Percentiles rank a stretch among this genome's conserved stretches.
These are phyloP conservation scores for Podospora conica DNA, from an alignment of 495 filamentous ascomycete genomes.

Conservation along the genomic window DNA sequence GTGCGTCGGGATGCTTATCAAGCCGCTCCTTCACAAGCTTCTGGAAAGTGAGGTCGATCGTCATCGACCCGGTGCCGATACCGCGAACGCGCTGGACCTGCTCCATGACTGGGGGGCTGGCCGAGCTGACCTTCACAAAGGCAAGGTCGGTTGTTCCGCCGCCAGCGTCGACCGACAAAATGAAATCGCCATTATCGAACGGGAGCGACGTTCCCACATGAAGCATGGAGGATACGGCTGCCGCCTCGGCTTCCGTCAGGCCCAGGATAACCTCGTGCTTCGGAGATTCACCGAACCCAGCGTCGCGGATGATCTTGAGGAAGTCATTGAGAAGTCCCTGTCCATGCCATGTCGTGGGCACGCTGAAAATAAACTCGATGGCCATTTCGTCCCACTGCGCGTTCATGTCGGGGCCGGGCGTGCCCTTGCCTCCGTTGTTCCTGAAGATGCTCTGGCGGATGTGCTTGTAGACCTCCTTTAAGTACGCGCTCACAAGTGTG, in stretches of 20 bases:
- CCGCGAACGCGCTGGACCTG: constrained; percentile 5
- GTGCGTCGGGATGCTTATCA: background rate
- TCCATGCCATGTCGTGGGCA: constrained; percentile 5
- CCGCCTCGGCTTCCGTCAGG: constrained; percentile 5
- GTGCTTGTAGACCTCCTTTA: constrained; percentile 4
- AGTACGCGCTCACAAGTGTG: constrained; percentile 1
- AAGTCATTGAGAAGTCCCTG: constrained; percentile 7
- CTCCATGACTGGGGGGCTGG: constrained; percentile 5
- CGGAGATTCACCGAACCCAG: background rate
- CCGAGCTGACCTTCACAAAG: constrained; percentile 2
- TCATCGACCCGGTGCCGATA: constrained; percentile 5
- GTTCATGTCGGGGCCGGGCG: background rate
- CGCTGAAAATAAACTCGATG: constrained; percentile 9
- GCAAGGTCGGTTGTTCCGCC: constrained; percentile 7
- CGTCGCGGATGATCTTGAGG: background rate
- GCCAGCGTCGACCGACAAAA: constrained; percentile 5
- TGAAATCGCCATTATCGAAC: constrained; percentile 3
- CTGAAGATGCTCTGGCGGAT: constrained; percentile 1
- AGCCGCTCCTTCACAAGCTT: constrained; percentile 1
- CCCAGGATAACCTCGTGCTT: constrained; percentile 3
- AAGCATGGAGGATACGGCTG: background rate
- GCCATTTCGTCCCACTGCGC: constrained; percentile 3
- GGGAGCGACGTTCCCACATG: background rate
- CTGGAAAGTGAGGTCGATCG: constrained; percentile 3
- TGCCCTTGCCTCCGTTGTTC: background rate